Percentiles rank a stretch among this genome's conserved stretches.
Conservation (phyloP, 805 yeast genomes). For the Candida khao-thaluensis region DNA sequence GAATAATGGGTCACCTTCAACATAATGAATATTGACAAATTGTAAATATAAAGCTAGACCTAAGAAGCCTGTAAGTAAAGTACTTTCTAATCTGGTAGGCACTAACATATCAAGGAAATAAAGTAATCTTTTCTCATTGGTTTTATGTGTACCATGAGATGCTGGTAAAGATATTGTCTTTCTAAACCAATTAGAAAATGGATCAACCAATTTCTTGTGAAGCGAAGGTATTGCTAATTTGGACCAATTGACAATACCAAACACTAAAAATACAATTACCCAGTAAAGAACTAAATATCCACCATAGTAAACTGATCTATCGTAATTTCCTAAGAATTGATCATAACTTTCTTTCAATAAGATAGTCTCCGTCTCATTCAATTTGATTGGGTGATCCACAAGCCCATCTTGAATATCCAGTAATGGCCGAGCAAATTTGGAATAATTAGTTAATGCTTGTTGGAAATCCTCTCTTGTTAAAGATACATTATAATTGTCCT, state of each 20-base stretch:
- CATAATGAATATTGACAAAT: constrained; percentile 22
- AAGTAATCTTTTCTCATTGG: constrained; percentile 24
- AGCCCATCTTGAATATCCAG: constrained; percentile 13
- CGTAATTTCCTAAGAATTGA: constrained; percentile 41
- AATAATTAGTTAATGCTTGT: constrained; percentile 20
- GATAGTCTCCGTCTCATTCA: constrained; percentile 21
- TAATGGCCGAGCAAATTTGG: constrained; percentile 15
- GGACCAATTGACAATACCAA: constrained; percentile 33
- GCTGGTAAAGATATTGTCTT: constrained; percentile 42
- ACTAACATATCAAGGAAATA: constrained; percentile 30
- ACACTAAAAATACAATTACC: constrained; percentile 26
- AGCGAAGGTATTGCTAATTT: constrained; percentile 26
- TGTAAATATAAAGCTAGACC: constrained; percentile 27
- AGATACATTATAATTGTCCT: constrained; percentile 17
- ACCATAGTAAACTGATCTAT: constrained; percentile 46
- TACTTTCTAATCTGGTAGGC: constrained; percentile 41
- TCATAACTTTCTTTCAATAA: constrained; percentile 29
- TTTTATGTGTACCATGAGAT: constrained; percentile 24
- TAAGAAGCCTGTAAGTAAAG: constrained; percentile 32
- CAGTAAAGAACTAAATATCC: constrained; percentile 31
- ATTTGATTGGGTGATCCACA: constrained; percentile 25
- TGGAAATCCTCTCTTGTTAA: constrained; percentile 24
- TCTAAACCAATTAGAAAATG: constrained; percentile 32
- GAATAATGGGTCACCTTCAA: constrained; percentile 37
- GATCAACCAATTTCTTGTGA: constrained; percentile 23